Evolutionary conservation across 768 basidiomycete species (phyloP), one percentile per base, ranked within the genome.

Genomic region (Pleurotus cornucopiae): DNA sequence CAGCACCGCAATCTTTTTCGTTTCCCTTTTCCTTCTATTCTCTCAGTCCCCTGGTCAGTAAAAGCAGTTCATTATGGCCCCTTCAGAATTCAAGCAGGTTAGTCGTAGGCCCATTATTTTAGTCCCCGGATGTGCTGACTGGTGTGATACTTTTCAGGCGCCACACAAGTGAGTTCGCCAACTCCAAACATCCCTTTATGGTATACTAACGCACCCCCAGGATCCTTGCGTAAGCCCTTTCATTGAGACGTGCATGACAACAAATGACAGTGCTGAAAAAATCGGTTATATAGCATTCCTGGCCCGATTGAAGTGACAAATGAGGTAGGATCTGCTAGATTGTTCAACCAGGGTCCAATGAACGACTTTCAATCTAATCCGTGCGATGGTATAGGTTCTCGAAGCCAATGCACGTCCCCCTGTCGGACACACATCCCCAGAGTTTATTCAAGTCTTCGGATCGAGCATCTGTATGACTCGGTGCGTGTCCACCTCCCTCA

Each of bases 331-430:
- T 20, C 34, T 6, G 16, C 11, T 14, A 51, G 53, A 44, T 41
- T 39, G 26, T 46, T 58, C 26, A 58, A 40, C 5, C 43, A 9
- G 34, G 52, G 26, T 49, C 59, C n/a, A 44, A 14, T 14, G 41
- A n/a, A 2, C 30, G 30, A 34, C 4, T 34, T 34, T 11, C 11
- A 34, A 34, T 34, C 30, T 34, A 34, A 34, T 34, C 30, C 30
- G 7, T 34, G 11, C 30, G 6, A 11, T 30, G 30, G 30, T 34
- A 16, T 44, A 85, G 75, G 92, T 95, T 57, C 84, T 94, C 62
- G 78, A 74, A 57, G 89, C 91, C 62, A 91, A 94, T 69, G 91
- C 92, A 1, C 88, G 86, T 59, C 89, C 89, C 1, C 82, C 85
- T 43, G 73, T 90, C 71, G 88, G 87, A 44, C 92, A 94, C 69